Evolutionary conservation across 257 asterid genomes (phyloP).

Genomic region (Scutellaria minor): DNA sequence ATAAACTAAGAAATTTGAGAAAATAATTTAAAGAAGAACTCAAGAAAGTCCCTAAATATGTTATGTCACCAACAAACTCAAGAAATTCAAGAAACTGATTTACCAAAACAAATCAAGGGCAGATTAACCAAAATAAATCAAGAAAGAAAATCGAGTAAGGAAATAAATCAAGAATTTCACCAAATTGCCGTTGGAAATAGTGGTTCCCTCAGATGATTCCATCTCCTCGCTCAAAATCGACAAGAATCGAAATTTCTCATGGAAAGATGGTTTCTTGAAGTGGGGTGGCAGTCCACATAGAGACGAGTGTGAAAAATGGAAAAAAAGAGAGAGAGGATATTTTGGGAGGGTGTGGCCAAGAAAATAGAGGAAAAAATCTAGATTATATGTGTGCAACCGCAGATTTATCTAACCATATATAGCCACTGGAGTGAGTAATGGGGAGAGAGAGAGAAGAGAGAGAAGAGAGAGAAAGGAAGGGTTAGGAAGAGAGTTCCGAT

Average conservation of each 20-base stretch:
- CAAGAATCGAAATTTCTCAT: not conserved
- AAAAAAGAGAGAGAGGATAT: conserved; percentile 33
- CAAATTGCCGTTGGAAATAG: conserved; percentile 40
- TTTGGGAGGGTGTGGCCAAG: conserved; percentile 44
- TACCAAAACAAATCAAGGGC: too few relatives aligned
- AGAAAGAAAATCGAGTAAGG: not conserved
- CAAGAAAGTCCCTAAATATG: not conserved
- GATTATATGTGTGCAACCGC: conserved; percentile 16
- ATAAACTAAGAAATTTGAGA: not conserved
- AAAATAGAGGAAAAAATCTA: conserved; percentile 37
- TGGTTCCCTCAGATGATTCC: conserved; percentile 44
- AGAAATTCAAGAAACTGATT: not conserved
- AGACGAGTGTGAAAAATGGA: conserved; percentile 43
- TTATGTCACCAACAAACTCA: not conserved
- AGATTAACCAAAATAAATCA: not conserved
- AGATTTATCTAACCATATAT: conserved; percentile 35
- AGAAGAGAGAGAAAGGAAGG: conserved; percentile 7
- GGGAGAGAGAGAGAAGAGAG: not conserved
- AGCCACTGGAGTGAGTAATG: not conserved
- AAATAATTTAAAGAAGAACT: not conserved
- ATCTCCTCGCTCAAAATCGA: conserved; percentile 7
- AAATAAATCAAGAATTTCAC: conserved; percentile 30
- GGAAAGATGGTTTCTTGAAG: conserved; percentile 13
- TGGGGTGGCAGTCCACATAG: conserved; percentile 29
- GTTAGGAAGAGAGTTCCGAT: conserved; percentile 10